Conservation (phyloP, 2,329 filamentous ascomycete genomes). For the Phoma sp. region DNA sequence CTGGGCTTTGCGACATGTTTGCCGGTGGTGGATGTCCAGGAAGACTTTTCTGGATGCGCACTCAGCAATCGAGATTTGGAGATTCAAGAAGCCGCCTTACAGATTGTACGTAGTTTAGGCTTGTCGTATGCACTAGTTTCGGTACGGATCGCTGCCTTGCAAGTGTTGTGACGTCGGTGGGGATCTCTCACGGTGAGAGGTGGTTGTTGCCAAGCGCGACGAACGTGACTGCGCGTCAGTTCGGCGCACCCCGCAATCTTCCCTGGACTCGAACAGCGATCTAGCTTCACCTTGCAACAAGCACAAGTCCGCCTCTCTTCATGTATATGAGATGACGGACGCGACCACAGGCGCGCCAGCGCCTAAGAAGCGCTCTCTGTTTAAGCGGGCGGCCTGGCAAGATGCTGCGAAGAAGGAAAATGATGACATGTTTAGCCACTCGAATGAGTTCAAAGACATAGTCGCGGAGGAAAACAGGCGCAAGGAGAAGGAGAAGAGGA, state of each 20-base stretch:
- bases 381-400: slow-evolving; percentile 62
- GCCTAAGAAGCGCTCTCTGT: slow-evolving; percentile 57
- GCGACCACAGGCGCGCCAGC: slow-evolving; percentile 21
- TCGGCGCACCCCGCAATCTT: slow-evolving; percentile 15
- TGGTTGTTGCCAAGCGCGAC: slow-evolving; percentile 18
- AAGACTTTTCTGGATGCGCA: slow-evolving; percentile 1
- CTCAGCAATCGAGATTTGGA: background rate
- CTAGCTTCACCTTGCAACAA: background rate
- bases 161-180: slow-evolving; percentile 1
- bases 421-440: slow-evolving; percentile 52
- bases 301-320: slow-evolving; percentile 1
- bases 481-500: slow-evolving; percentile 35
- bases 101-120: background rate
- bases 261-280: background rate
- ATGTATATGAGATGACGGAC: slow-evolving; percentile 36
- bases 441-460: slow-evolving; percentile 47
- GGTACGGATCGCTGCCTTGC: background rate
- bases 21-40: slow-evolving; percentile 1
- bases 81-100: background rate
- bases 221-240: slow-evolving; percentile 44
- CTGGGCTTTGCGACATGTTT: slow-evolving; percentile 49
- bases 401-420: slow-evolving; percentile 45
- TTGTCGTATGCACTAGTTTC: background rate
- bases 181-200: slow-evolving; percentile 1
- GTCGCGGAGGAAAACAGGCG: slow-evolving; percentile 47